These are phyloP conservation scores for Mycosarcoma mackinlayi DNA, from an alignment of 1,284 basidiomycete genomes.

Conservation along the genomic window DNA sequence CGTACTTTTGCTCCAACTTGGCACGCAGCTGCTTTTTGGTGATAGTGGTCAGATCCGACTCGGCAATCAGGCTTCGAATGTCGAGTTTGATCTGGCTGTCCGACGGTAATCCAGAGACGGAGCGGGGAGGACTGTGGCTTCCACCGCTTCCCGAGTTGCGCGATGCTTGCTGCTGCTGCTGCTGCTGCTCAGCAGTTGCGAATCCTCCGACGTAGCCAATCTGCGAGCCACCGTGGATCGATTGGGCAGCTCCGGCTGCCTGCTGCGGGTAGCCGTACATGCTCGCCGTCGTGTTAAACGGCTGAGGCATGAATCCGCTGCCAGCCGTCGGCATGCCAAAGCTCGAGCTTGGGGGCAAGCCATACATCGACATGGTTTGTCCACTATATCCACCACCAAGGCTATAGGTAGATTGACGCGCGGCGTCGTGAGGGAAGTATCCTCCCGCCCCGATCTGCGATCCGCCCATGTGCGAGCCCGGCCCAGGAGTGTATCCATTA, in stretches of 20 bases:
- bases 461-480: constrained; percentile 35
- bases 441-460: constrained; percentile 32
- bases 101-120: constrained; percentile 39
- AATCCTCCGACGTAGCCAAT: constrained; percentile 30
- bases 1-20: constrained; percentile 58
- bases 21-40: constrained; percentile 62
- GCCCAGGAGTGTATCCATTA: constrained; percentile 21
- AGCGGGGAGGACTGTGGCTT: constrained; percentile 25
- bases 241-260: constrained; percentile 23
- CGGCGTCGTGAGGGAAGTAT: constrained; percentile 48
- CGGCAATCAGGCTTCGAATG: constrained; percentile 58
- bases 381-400: constrained; percentile 49
- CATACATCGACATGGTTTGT: constrained; percentile 59
- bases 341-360: constrained; percentile 28
- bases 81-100: constrained; percentile 60
- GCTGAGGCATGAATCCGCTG: constrained; percentile 50
- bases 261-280: constrained; percentile 49
- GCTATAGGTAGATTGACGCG: constrained; percentile 53
- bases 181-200: constrained; percentile 6
- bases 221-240: constrained; percentile 49
- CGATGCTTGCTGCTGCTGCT: constrained; percentile 11
- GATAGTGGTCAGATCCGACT: constrained; percentile 58
- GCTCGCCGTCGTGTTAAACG: constrained; percentile 36
- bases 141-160: constrained; percentile 20
- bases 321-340: constrained; percentile 33